Evolutionary conservation across 2,329 filamentous ascomycete species (phyloP).

Genomic region (Raffaelea arxii): DNA sequence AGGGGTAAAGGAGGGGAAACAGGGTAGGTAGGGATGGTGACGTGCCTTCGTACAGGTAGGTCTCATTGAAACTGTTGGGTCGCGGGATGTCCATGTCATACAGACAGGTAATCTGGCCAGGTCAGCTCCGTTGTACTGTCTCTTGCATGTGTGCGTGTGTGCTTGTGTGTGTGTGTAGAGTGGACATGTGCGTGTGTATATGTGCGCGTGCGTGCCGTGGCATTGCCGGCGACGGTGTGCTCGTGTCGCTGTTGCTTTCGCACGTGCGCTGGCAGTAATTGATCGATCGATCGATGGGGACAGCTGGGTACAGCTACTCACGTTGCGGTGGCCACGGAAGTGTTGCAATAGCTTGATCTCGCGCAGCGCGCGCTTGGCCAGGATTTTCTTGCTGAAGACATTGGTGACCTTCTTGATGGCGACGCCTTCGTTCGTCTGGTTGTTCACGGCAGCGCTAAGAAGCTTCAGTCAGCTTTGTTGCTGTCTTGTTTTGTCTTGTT

Average conservation of each 20-base stretch:
- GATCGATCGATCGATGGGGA: background rate
- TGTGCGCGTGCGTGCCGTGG: too few species aligned
- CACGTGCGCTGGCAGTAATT: too few species aligned
- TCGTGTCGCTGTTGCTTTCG: too few species aligned
- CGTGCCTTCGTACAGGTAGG: constrained; percentile 94
- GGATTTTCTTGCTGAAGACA: constrained; percentile 99
- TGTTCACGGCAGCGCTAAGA: constrained; percentile 79
- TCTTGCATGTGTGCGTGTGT: too few species aligned
- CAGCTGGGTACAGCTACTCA: constrained; percentile 31
- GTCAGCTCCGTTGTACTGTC: background rate
- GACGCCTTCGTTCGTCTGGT: constrained; percentile 81
- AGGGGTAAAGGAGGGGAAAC: background rate
- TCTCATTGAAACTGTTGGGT: constrained; percentile 97
- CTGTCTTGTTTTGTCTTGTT: too few species aligned
- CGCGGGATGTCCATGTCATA: constrained; percentile 99
- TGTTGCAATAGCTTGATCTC: constrained; percentile 99
- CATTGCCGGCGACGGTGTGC: too few species aligned
- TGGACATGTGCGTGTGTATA: too few species aligned
- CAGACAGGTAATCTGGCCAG: constrained; percentile 79
- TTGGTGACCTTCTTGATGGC: constrained; percentile 99
- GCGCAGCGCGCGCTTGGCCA: constrained; percentile 92
- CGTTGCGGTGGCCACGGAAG: constrained; percentile 83
- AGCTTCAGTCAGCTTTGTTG: too few species aligned
- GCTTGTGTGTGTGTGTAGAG: too few species aligned
- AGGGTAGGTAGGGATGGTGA: background rate